Conservation (phyloP, 2,329 filamentous ascomycete species). For the Trichoderma brevicompactum region DNA sequence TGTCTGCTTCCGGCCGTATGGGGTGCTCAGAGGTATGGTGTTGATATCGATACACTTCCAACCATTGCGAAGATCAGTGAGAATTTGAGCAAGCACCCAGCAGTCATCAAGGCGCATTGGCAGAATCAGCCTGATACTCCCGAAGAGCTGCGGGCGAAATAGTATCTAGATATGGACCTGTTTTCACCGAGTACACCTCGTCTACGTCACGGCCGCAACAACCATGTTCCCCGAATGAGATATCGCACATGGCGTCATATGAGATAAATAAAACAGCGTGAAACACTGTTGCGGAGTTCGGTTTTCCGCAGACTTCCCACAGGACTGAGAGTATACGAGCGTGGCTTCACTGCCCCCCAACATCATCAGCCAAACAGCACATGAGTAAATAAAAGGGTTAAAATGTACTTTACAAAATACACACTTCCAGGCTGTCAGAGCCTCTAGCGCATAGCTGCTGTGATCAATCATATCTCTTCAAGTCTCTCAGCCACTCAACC, state of each 20-base stretch:
- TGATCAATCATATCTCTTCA: too few species aligned
- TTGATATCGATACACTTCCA: slow-evolving; percentile 56
- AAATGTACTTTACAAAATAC: too few species aligned
- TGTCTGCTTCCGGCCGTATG: slow-evolving; percentile 62
- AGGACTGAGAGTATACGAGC: not conserved
- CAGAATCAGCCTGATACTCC: slow-evolving; percentile 56
- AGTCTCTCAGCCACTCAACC: too few species aligned
- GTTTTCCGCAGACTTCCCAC: not conserved
- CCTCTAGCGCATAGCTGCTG: too few species aligned
- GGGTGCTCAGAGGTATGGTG: slow-evolving; percentile 58
- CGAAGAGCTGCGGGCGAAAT: slow-evolving; percentile 36
- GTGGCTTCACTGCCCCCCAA: not conserved
- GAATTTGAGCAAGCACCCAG: slow-evolving; percentile 53
- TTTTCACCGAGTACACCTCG: not conserved
- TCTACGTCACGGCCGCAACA: not conserved
- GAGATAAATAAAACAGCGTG: not conserved
- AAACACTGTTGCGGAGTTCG: too few species aligned
- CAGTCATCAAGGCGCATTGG: slow-evolving; percentile 58
- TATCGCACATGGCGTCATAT: not conserved
- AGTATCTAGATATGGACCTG: not conserved
- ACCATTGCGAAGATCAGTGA: slow-evolving; percentile 51
- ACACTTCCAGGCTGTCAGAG: too few species aligned
- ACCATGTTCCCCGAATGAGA: not conserved
- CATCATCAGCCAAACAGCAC: not conserved
- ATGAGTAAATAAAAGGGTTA: too few species aligned